Evolutionary conservation across 176 grass and related monocot species (phyloP), one percentile per base, ranked within the genome.

Genomic region (Melocanna baccifera): DNA sequence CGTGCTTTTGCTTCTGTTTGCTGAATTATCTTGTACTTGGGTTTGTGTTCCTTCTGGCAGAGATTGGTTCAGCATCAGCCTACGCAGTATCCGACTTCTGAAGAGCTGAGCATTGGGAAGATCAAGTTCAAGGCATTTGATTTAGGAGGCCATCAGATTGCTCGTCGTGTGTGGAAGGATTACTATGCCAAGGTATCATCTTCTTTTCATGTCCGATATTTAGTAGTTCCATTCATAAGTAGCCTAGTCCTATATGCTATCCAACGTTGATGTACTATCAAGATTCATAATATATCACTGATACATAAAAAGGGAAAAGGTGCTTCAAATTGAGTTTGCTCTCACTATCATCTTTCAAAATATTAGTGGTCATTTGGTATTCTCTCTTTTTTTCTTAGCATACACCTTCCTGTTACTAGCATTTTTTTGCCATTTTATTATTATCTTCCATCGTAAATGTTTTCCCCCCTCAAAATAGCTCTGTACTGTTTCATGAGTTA

Each of bases 41-140:
- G 6, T 85, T 57, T 85, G 41, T 85, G 41, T 62, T 85, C 41
- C 30, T 84, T 81, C 34, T 85, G n/a, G 71, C 71, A 95, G 94
- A 97, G 91, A 85, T 88, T 97, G 81, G 91, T 97, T 81, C 94
- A 97, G 74, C 94, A 97, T 81, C 91, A 97, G 55, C 94, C 94
- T 76, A 97, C 94, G 1, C 94, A 97, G 43, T 91, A 93, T 71
- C 94, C 94, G 5, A 97, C 94, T 39, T 97, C 94, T 61, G 94
- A 97, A 77, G 94, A 97, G 73, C 74, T 97, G 67, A 93, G 87
- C 71, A 91, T 97, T 1, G 94, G 91, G 37, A 97, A 91, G 69
- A 97, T 97, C 51, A 97, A 97, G 81, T 97, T 97, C 79, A 97
- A 97, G 84, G 94, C 91, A 9, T 97, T 97, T 72, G 94, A 97